A percentile compares a stretch with the other conserved stretches of the same genome.
Conservation (phyloP, 1,139 yeast species). For the Yamadazyma siamensis region DNA sequence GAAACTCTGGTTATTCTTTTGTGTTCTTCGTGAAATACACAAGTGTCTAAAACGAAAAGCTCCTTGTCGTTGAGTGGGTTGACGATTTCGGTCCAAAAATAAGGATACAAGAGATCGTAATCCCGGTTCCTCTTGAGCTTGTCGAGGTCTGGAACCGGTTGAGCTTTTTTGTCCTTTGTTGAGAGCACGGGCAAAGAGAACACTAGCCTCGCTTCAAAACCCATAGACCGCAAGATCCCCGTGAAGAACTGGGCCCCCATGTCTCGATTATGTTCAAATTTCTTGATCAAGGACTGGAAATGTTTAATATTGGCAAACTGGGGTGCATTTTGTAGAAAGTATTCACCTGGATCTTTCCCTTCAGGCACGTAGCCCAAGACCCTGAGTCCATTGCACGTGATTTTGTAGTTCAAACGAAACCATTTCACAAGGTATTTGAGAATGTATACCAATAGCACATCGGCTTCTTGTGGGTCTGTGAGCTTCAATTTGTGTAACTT, state of each 20-base stretch:
- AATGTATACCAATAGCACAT: slow-evolving; percentile 27
- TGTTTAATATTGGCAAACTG: slow-evolving; percentile 12
- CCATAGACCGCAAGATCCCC: slow-evolving; percentile 27
- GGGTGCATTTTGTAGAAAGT: slow-evolving; percentile 21
- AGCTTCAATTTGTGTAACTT: slow-evolving; percentile 13
- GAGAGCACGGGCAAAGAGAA: slow-evolving; percentile 34
- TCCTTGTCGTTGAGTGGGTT: slow-evolving; percentile 30
- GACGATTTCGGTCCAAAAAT: slow-evolving; percentile 39
- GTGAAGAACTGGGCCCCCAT: slow-evolving; percentile 37
- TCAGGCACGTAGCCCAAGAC: slow-evolving; percentile 25
- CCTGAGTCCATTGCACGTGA: slow-evolving; percentile 32
- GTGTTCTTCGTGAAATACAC: slow-evolving; percentile 31
- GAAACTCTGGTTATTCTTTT: slow-evolving; percentile 21
- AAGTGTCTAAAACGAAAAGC: slow-evolving; percentile 27
- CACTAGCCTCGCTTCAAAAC: slow-evolving; percentile 31
- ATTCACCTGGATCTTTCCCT: slow-evolving; percentile 11
- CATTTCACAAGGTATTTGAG: slow-evolving; percentile 36
- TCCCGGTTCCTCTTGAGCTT: slow-evolving; percentile 27
- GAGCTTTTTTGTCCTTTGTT: slow-evolving; percentile 15
- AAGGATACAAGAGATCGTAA: slow-evolving; percentile 35
- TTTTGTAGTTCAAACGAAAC: slow-evolving; percentile 34
- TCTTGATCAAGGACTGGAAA: slow-evolving; percentile 18
- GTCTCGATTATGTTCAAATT: slow-evolving; percentile 34
- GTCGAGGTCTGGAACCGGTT: slow-evolving; percentile 23
- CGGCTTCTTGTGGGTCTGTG: slow-evolving; percentile 13